Base-by-base conservation (phyloP, 2,329 filamentous ascomycete genomes). In the Laburnicola sp. region DNA sequence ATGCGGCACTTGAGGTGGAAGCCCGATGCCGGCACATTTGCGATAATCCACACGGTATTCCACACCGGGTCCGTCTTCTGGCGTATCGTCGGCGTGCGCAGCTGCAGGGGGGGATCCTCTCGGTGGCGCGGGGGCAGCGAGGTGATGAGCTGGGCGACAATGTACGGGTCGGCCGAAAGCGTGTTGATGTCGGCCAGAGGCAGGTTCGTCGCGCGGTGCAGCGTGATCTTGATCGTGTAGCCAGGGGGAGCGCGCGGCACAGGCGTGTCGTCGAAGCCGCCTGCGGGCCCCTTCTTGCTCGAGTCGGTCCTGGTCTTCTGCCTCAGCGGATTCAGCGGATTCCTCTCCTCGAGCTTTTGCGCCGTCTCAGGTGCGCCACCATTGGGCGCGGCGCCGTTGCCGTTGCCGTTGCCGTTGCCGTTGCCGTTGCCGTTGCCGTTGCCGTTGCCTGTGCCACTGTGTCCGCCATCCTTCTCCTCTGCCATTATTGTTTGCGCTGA, bases 21-120 rank as follows among this genome's bases (percentile, higher is more conserved):
- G 3, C 92, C 92, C 0, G 82, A 84, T 0, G 86, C 78, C 0
- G 93, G 92, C 2, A 97, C 82, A 60, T 96, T 95, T 54, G 89
- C 90, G 23, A 97, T 87, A 22, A 91, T 80, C 93, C 93, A 97
- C 53, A 90, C 82, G 32, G 86, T 84, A 41, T 96, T 81, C 93
- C 93, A 97, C 41, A 77, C 79, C 0, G 93, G 92, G 62, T 92
- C 82, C 1, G 84, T 86, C 35, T 82, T 86, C 58, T 81, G 83
- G 50, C 88, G 83, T 30, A 92, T 74, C 0, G 93, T 97, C 0
- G 81, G 84, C 0, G 91, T 96, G 39, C 93, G 85, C 68, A 89
- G 83, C 22, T 78, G 79, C 28, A 96, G 75, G 22, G 84, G 80
- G 0, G 91, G 88, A 65, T 97, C 91, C 67, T 96, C 89, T 71